Evolutionary conservation across 2,329 filamentous ascomycete species (phyloP), one percentile per base, ranked within the genome.

Genomic region (Epichloe brachyelytri): DNA sequence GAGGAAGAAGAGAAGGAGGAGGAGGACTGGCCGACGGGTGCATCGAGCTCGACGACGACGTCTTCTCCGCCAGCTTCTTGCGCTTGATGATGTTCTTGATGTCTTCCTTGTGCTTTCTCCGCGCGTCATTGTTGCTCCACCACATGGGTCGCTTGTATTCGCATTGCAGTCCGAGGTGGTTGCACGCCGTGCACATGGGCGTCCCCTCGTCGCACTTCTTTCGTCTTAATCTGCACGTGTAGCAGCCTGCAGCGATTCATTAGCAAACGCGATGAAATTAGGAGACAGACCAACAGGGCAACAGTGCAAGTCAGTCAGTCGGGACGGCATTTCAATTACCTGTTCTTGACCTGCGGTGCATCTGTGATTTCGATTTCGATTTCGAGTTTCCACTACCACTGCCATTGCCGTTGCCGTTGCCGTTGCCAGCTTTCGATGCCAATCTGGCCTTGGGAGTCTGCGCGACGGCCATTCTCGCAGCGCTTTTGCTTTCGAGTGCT

Each of bases 21-120:
- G 26, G 87, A 51, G 86, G 86, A 67, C 79, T 73, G 58, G 78
- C 71, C 40, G 77, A 73, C 50, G 74, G 75, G 56, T 76, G 73
- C 51, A 79, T 73, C 43, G 71, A 72, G 61, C 75, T 70, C 49
- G 81, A 76, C 49, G 81, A 76, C 49, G 80, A 76, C 49, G 80
- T 76, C 80, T 95, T 95, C 71, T 96, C 91, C 26, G 83, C 83
- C 59, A 94, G 77, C 79, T 97, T 97, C 65, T 93, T 97, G 65
- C 85, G 82, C 80, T 95, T 96, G 76, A 98, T 97, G 69, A 91
- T 88, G 69, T 86, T 85, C 78, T 98, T 98, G 77, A 98, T 95
- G 59, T 84, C 74, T 65, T 97, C 93, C 73, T 97, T 98, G 67
- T 96, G 88, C 51, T 83, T 73, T 60, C 85, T 81, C 59, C 93